Evolutionary conservation across 345 rosid species (phyloP).

Genomic region (Euphorbia lathyris): DNA sequence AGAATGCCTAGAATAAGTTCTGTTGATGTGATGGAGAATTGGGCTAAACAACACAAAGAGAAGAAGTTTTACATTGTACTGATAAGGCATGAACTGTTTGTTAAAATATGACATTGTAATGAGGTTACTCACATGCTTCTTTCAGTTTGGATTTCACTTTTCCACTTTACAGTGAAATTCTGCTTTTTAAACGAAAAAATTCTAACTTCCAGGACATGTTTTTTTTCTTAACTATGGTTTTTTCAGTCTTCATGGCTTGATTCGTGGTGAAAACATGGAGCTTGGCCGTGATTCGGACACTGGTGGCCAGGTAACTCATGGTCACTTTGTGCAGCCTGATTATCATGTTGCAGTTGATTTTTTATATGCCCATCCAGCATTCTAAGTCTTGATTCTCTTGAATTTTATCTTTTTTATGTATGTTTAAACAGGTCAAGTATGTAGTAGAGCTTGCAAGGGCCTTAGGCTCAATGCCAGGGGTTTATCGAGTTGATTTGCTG

Average conservation of each 20-base stretch:
- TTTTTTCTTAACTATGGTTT: conserved; percentile 15
- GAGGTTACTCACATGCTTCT: conserved; percentile 11
- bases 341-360: conserved; percentile 1
- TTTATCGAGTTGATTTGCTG: conserved; percentile 77
- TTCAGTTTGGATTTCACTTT: conserved; percentile 1
- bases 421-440: conserved; percentile 67
- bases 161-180: neutral
- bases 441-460: conserved; percentile 91
- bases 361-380: neutral
- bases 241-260: conserved; percentile 58
- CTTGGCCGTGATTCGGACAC: conserved; percentile 91
- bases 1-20: conserved; percentile 62
- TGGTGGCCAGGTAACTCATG: conserved; percentile 66
- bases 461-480: conserved; percentile 82
- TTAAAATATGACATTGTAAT: conserved; percentile 6
- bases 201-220: neutral
- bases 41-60: conserved; percentile 68
- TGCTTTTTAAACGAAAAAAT: conserved; percentile 4
- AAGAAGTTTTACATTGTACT: conserved; percentile 68
- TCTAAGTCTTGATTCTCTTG: conserved; percentile 1
- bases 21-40: conserved; percentile 70
- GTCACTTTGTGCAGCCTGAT: conserved; percentile 2
- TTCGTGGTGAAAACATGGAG: conserved; percentile 87
- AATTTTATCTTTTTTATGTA: neutral
- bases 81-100: conserved; percentile 47